These are phyloP conservation scores for Peniophora sp. DNA, from an alignment of 1,284 basidiomycete species.

Conservation along the genomic window DNA sequence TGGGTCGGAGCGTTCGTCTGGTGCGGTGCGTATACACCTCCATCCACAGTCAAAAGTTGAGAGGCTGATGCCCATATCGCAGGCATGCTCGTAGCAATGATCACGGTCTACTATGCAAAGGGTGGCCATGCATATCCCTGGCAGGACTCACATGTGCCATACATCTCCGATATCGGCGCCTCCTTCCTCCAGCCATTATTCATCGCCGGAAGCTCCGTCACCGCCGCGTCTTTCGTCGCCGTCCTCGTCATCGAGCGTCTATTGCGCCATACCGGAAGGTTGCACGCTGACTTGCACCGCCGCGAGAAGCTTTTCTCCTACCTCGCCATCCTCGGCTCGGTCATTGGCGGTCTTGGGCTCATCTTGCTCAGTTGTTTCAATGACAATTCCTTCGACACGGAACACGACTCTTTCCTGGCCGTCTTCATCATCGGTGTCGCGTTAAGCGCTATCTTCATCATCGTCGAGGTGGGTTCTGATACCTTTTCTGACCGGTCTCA, in stretches of 20 bases:
- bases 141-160: constrained; percentile 49
- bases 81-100: constrained; percentile 57
- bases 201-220: constrained; percentile 51
- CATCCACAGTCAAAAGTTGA: too few relatives aligned
- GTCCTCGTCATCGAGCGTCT: constrained; percentile 52
- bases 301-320: constrained; percentile 45
- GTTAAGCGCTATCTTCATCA: constrained; percentile 62
- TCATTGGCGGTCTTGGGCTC: constrained; percentile 51
- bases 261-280: constrained; percentile 55
- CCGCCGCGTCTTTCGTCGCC: constrained; percentile 52
- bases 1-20: constrained; percentile 51
- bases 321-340: constrained; percentile 50
- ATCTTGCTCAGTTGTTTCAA: constrained; percentile 25
- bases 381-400: constrained; percentile 13
- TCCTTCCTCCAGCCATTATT: constrained; percentile 67
- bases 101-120: constrained; percentile 54
- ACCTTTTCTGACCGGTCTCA: too few relatives aligned
- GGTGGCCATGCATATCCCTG: constrained; percentile 41
- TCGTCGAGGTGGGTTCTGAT: constrained; percentile 32
- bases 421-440: constrained; percentile 32
- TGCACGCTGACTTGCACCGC: constrained; percentile 48
- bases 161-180: constrained; percentile 70
- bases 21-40: constrained; percentile 34
- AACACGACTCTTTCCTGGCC: constrained; percentile 19
- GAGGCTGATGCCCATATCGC: neutral